These are phyloP conservation scores for Toxicodendron radicans DNA, from an alignment of 345 rosid species.

Conservation along the genomic window DNA sequence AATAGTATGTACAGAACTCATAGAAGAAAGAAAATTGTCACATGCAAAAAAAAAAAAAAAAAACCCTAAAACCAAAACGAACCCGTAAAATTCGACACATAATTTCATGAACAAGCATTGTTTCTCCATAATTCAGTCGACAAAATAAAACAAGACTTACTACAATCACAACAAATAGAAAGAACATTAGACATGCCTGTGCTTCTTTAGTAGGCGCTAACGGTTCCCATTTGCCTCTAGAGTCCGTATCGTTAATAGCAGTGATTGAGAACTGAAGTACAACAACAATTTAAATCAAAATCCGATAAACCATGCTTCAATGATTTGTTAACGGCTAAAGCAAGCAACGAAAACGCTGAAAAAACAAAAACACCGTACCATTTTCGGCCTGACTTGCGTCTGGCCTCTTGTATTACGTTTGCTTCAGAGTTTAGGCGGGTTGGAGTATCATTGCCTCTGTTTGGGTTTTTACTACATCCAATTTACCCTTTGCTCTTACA, in stretches of 20 bases:
- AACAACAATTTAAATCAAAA: not conserved
- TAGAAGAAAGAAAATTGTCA: too few species aligned
- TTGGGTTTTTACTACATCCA: not conserved
- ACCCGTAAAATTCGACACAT: not conserved
- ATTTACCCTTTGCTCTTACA: not conserved
- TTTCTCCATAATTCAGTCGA: not conserved
- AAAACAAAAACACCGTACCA: constrained; percentile 13
- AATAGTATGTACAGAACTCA: too few species aligned
- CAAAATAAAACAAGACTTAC: not conserved
- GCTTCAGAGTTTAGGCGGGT: constrained; percentile 23
- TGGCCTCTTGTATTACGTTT: not conserved
- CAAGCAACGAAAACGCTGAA: not conserved
- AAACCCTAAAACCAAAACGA: constrained; percentile 10
- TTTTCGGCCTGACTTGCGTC: constrained; percentile 10
- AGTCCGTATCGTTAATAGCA: constrained; percentile 92
- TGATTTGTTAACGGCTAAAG: not conserved
- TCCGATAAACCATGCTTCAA: not conserved
- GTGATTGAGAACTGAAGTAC: constrained; percentile 77
- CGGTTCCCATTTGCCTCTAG: constrained; percentile 90
- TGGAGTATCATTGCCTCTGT: not conserved
- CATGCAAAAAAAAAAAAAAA: too few species aligned
- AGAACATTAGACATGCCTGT: constrained; percentile 50
- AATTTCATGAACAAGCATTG: not conserved
- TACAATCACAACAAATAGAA: constrained; percentile 1
- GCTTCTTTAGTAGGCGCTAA: constrained; percentile 98